Conservation (phyloP, 2,329 filamentous ascomycete species). For the Phoma sp. region DNA sequence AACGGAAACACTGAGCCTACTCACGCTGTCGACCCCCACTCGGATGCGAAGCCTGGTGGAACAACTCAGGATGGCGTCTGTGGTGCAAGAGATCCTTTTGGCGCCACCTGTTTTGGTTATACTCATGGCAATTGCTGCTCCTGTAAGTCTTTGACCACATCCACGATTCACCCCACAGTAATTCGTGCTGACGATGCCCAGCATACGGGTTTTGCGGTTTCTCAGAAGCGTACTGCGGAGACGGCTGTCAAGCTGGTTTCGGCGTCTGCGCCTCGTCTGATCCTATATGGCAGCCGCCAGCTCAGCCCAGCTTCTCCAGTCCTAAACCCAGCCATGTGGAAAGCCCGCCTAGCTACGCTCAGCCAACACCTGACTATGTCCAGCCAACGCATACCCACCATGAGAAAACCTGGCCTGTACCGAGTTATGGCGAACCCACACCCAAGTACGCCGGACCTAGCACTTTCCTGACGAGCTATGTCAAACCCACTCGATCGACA, state of each 20-base stretch:
- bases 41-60: neutral
- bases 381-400: neutral
- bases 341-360: neutral
- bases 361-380: neutral
- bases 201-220: slow-evolving; percentile 11
- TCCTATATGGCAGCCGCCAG: neutral
- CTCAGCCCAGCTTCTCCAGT: neutral
- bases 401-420: neutral
- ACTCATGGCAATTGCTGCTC: slow-evolving; percentile 21
- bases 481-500: neutral
- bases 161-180: neutral
- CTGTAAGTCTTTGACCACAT: neutral
- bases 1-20: neutral
- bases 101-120: slow-evolving; percentile 9
- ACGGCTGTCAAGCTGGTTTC: slow-evolving; percentile 8
- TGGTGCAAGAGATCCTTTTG: neutral
- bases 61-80: slow-evolving; percentile 11
- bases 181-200: neutral
- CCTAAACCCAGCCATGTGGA: neutral
- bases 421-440: neutral
- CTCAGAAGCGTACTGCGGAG: slow-evolving; percentile 9
- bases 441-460: neutral
- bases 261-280: neutral
- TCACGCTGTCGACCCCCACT: neutral
- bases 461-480: neutral